A percentile compares a stretch with the other conserved stretches of the same genome.
phyloP scores from a whole-genome alignment of 768 basidiomycete genomes.

The Suillus spraguei region DNA sequence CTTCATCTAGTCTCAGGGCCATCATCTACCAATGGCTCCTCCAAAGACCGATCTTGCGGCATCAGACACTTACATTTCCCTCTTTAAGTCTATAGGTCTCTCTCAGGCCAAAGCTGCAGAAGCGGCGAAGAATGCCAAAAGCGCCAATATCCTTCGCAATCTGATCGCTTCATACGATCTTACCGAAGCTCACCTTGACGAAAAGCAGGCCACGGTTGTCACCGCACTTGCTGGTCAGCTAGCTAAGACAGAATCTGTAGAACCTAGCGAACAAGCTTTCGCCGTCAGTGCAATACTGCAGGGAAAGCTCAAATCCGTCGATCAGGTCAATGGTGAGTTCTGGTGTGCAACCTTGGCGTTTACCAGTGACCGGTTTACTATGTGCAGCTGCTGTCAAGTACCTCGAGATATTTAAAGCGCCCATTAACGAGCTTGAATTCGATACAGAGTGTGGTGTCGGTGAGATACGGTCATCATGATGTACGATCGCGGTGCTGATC shows the following conservation, averaged over 20 bases:
- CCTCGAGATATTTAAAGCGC: slow-evolving; percentile 56
- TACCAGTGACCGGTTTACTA: slow-evolving; percentile 10
- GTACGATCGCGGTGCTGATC: slow-evolving; percentile 11
- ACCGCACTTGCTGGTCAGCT: slow-evolving; percentile 66
- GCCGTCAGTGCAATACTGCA: slow-evolving; percentile 70
- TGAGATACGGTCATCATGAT: slow-evolving; percentile 40
- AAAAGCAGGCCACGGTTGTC: slow-evolving; percentile 75
- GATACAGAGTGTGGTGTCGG: slow-evolving; percentile 86
- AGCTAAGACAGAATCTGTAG: slow-evolving; percentile 54
- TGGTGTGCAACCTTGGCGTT: slow-evolving; percentile 2
- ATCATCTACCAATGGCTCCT: slow-evolving; percentile 6
- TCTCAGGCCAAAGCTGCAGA: slow-evolving; percentile 78
- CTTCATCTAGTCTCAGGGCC: not conserved
- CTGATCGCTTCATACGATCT: slow-evolving; percentile 64
- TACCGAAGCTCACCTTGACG: slow-evolving; percentile 55
- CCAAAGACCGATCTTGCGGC: slow-evolving; percentile 11
- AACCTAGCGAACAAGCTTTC: slow-evolving; percentile 57
- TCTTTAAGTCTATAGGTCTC: slow-evolving; percentile 81
- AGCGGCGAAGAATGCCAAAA: slow-evolving; percentile 79
- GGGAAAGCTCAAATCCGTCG: slow-evolving; percentile 72
- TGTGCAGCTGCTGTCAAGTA: slow-evolving; percentile 63
- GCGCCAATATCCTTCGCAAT: slow-evolving; percentile 65
- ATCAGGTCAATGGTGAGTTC: slow-evolving; percentile 83
- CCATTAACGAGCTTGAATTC: slow-evolving; percentile 72
- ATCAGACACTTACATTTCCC: slow-evolving; percentile 23